A percentile compares a stretch with the other conserved stretches of the same genome.
These are phyloP conservation scores for Ilex aquifolium DNA, from an alignment of 257 asterid genomes.

Conservation along the genomic window DNA sequence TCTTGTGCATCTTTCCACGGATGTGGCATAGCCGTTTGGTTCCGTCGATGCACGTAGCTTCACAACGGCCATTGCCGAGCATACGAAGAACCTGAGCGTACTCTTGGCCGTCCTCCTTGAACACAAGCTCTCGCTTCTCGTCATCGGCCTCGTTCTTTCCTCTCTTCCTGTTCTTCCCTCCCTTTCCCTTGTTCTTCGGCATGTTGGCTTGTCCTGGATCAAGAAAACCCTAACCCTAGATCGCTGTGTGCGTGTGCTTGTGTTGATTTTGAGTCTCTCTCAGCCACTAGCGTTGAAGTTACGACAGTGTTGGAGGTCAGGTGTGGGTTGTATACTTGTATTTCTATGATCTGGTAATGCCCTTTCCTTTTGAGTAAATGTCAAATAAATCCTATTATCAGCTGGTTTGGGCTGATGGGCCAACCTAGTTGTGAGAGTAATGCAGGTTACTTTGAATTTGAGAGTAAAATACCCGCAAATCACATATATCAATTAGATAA, in stretches of 20 bases:
- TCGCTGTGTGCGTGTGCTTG: slow-evolving; percentile 10
- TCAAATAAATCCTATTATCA: too few species aligned
- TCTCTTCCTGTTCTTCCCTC: slow-evolving; percentile 94
- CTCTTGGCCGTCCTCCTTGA: slow-evolving; percentile 94
- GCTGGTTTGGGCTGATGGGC: too few species aligned
- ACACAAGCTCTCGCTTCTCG: slow-evolving; percentile 89
- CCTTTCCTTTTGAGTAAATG: too few species aligned
- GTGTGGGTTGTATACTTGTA: too few species aligned
- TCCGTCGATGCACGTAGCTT: slow-evolving; percentile 80
- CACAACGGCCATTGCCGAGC: slow-evolving; percentile 95
- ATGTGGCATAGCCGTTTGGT: slow-evolving; percentile 85
- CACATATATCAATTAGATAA: too few species aligned
- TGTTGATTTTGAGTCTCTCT: too few species aligned
- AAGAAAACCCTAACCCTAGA: slow-evolving; percentile 31
- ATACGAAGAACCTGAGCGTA: slow-evolving; percentile 88
- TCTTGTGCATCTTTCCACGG: slow-evolving; percentile 96
- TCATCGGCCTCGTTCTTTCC: slow-evolving; percentile 98
- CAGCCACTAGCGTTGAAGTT: too few species aligned
- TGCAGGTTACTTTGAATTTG: too few species aligned
- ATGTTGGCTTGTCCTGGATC: slow-evolving; percentile 17
- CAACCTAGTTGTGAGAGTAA: too few species aligned
- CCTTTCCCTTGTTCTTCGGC: slow-evolving; percentile 99
- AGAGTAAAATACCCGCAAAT: too few species aligned
- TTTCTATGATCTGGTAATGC: too few species aligned
- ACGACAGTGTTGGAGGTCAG: too few species aligned